phyloP scores from a whole-genome alignment of 73 alveolate species.

The Paramecium tetraurelia region DNA sequence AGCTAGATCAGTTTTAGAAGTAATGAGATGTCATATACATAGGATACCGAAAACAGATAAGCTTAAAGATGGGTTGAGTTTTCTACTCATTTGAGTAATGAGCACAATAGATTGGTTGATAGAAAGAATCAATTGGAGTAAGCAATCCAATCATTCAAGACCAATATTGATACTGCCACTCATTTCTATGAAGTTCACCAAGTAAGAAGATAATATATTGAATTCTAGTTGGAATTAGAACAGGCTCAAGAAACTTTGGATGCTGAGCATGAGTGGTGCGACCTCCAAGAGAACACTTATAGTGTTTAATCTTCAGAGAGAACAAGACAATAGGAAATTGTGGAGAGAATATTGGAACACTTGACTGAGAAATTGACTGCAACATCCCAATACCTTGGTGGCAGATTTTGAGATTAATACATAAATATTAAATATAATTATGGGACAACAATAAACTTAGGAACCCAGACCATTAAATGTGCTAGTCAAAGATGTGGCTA shows the following conservation, averaged over 20 bases:
- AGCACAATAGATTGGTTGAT: slow-evolving; percentile 38
- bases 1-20: neutral
- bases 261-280: slow-evolving; percentile 29
- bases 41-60: slow-evolving; percentile 50
- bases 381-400: slow-evolving; percentile 6
- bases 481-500: neutral
- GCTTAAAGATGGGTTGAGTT: slow-evolving; percentile 51
- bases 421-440: neutral
- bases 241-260: neutral
- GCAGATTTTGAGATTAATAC: slow-evolving; percentile 18
- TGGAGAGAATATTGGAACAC: slow-evolving; percentile 25
- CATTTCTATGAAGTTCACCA: slow-evolving; percentile 39
- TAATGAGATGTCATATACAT: neutral
- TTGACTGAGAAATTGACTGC: slow-evolving; percentile 36
- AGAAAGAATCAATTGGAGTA: slow-evolving; percentile 49
- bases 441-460: neutral
- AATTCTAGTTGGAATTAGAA: slow-evolving; percentile 23
- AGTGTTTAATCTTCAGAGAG: neutral
- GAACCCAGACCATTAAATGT: neutral
- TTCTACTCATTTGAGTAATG: slow-evolving; percentile 8
- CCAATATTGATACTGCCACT: slow-evolving; percentile 20
- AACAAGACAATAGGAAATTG: neutral
- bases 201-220: neutral
- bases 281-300: neutral
- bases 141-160: neutral